Percentiles rank a stretch among this genome's conserved stretches.
These are phyloP conservation scores for Neurospora sublineolata DNA, from an alignment of 495 filamentous ascomycete species.

Conservation along the genomic window DNA sequence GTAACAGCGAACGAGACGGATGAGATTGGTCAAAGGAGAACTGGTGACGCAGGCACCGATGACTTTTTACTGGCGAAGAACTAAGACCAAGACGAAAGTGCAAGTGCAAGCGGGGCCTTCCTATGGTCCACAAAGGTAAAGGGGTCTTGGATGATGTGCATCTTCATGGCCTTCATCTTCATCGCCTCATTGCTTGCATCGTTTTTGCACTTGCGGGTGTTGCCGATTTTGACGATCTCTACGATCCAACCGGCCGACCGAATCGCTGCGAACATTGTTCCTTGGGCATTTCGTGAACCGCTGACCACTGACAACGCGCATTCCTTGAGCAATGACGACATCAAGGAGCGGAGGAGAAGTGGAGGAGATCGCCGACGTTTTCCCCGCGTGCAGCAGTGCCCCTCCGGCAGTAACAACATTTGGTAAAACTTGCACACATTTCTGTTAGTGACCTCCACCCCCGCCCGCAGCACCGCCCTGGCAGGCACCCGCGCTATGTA, in stretches of 20 bases:
- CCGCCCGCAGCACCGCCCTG: no score
- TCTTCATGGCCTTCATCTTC: not conserved
- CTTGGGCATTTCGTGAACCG: not conserved
- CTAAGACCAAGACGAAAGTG: no score
- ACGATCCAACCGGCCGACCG: not conserved
- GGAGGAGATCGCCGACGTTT: not conserved
- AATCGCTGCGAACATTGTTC: not conserved
- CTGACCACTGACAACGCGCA: not conserved
- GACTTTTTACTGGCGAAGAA: not conserved
- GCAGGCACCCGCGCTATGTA: no score
- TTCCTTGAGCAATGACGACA: not conserved
- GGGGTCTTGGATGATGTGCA: not conserved
- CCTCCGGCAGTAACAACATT: no score
- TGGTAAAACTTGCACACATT: no score
- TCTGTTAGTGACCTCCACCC: no score
- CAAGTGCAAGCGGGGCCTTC: no score
- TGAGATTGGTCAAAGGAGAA: not conserved
- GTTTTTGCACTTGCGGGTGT: not conserved
- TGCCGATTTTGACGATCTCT: not conserved
- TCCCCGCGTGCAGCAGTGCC: no score
- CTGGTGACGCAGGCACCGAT: not conserved
- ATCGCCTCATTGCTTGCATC: not conserved
- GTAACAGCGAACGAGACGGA: no score
- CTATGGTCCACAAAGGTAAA: no score
- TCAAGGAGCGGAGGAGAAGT: not conserved